Conservation (phyloP, 2,329 filamentous ascomycete genomes). For the Emergomyces orientalis region DNA sequence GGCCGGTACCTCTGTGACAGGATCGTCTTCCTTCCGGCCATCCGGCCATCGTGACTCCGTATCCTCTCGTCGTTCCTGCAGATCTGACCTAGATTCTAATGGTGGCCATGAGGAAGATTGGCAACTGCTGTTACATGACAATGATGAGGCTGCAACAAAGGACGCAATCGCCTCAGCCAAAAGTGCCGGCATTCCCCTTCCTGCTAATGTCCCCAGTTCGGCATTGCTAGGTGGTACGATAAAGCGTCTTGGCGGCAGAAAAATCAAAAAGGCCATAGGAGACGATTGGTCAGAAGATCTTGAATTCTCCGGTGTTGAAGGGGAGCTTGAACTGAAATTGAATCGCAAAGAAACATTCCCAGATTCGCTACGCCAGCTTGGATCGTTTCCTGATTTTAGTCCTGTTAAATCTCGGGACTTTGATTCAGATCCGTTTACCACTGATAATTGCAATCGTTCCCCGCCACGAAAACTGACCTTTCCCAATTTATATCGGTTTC, state of each 20-base stretch:
- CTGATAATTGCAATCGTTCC: slow-evolving; percentile 21
- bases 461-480: slow-evolving; percentile 49
- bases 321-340: slow-evolving; percentile 54
- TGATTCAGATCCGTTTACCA: slow-evolving; percentile 18
- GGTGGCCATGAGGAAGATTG: slow-evolving; percentile 71
- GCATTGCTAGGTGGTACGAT: slow-evolving; percentile 89
- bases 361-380: slow-evolving; percentile 59
- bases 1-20: slow-evolving; percentile 37
- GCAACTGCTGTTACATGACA: slow-evolving; percentile 73
- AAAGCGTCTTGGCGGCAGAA: slow-evolving; percentile 71
- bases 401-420: slow-evolving; percentile 29
- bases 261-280: slow-evolving; percentile 61
- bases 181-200: slow-evolving; percentile 83
- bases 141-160: slow-evolving; percentile 73
- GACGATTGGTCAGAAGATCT: slow-evolving; percentile 77
- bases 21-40: slow-evolving; percentile 32
- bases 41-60: slow-evolving; percentile 59
- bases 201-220: slow-evolving; percentile 74
- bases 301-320: slow-evolving; percentile 53
- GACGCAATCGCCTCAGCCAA: slow-evolving; percentile 83
- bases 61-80: slow-evolving; percentile 72
- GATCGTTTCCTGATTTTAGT: slow-evolving; percentile 35
- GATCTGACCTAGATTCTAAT: slow-evolving; percentile 69
- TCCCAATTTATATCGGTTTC: slow-evolving; percentile 52
- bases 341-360: slow-evolving; percentile 55